These are phyloP conservation scores for Didymella glomerata DNA, from an alignment of 2,329 filamentous ascomycete genomes.

Conservation along the genomic window DNA sequence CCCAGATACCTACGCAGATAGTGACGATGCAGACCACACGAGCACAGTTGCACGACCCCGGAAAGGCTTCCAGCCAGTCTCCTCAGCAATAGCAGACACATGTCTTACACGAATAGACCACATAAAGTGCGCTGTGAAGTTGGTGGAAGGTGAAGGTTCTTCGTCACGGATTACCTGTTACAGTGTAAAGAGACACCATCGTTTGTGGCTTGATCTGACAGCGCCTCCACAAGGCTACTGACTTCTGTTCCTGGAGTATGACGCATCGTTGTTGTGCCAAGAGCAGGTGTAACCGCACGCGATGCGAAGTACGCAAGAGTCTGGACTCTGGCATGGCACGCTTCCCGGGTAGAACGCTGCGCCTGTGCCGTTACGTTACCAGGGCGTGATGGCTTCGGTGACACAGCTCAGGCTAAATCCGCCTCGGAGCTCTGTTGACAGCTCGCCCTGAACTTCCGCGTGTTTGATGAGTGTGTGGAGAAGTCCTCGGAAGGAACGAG, in stretches of 20 bases:
- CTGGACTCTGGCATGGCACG: neutral
- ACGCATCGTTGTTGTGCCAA: neutral
- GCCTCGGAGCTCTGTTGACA: neutral
- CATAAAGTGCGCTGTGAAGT: neutral
- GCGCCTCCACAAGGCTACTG: neutral
- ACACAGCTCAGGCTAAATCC: neutral
- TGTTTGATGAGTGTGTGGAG: neutral
- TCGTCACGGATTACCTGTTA: neutral
- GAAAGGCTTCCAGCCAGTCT: neutral
- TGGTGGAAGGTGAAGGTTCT: neutral
- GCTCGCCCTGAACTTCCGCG: neutral
- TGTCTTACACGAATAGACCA: neutral
- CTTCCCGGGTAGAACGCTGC: neutral
- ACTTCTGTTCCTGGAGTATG: neutral
- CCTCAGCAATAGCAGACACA: neutral
- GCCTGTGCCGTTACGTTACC: neutral
- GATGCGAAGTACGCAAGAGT: neutral
- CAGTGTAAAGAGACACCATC: neutral
- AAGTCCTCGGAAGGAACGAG: neutral
- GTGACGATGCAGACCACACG: neutral
- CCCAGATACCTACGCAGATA: neutral
- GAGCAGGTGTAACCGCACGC: neutral
- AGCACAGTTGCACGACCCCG: neutral
- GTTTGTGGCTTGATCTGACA: neutral
- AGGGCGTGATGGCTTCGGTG: neutral